Percentiles rank a stretch among this genome's conserved stretches.
phyloP scores from a whole-genome alignment of 2,329 filamentous ascomycete genomes.

The Colletotrichum destructivum region DNA sequence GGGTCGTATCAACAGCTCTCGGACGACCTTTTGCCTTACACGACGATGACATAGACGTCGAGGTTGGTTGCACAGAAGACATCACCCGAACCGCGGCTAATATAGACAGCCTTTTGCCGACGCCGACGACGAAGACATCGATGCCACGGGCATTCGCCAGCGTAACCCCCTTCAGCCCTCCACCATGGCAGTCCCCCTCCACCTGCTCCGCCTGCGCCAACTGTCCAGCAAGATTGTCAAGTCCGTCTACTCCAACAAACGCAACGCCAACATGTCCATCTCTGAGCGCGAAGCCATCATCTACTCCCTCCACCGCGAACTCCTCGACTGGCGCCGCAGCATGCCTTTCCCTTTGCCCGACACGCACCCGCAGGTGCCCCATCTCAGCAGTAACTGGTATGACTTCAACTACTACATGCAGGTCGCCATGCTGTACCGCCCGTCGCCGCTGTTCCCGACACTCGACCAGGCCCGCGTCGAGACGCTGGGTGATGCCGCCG shows the following conservation, averaged over 20 bases:
- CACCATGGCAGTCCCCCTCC: constrained; percentile 56
- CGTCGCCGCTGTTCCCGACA: constrained; percentile 58
- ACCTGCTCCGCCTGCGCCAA: constrained; percentile 57
- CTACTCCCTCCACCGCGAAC: constrained; percentile 54
- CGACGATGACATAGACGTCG: constrained; percentile 61
- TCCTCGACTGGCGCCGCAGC: constrained; percentile 60
- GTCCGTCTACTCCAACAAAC: constrained; percentile 54
- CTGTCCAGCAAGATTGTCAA: constrained; percentile 59
- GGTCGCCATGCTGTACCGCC: constrained; percentile 60
- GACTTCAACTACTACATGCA: constrained; percentile 65
- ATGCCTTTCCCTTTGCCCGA: constrained; percentile 62
- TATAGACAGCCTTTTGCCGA: constrained; percentile 1
- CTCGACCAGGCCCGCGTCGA: constrained; percentile 54
- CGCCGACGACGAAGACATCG: background rate
- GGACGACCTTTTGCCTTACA: constrained; percentile 62
- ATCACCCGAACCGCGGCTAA: background rate
- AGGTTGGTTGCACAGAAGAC: constrained; percentile 44
- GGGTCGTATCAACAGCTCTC: constrained; percentile 60
- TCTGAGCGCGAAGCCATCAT: constrained; percentile 53
- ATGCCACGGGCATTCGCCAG: constrained; percentile 11
- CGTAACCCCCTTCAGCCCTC: constrained; percentile 51
- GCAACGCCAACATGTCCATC: constrained; percentile 37
- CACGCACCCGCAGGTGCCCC: constrained; percentile 56
- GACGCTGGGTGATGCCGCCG: constrained; percentile 55
- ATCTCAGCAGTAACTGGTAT: constrained; percentile 61